These are phyloP conservation scores for Sonneratia alba DNA, from an alignment of 345 rosid genomes.

Conservation along the genomic window DNA sequence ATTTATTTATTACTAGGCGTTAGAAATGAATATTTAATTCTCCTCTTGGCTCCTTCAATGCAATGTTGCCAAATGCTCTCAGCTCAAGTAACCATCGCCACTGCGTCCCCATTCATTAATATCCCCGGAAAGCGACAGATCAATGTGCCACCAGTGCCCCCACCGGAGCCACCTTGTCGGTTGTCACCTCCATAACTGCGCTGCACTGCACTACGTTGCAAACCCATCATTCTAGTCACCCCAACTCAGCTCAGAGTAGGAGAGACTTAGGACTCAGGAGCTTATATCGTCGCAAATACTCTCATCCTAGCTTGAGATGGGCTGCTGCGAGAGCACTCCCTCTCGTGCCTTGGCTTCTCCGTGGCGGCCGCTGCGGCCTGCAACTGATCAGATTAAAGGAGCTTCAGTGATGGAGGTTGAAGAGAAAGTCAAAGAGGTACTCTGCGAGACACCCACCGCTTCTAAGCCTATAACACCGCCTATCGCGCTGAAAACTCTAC, in stretches of 20 bases:
- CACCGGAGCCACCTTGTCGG: conserved; percentile 3
- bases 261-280: neutral
- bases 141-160: neutral
- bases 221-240: neutral
- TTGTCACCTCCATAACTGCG: neutral
- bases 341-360: neutral
- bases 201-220: neutral
- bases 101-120: conserved; percentile 3
- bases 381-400: neutral
- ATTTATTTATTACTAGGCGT: too few relatives aligned
- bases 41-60: neutral
- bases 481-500: neutral
- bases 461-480: neutral
- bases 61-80: neutral
- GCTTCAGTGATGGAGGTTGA: neutral
- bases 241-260: neutral
- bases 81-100: neutral
- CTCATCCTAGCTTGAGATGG: neutral
- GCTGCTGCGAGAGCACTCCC: conserved; percentile 4
- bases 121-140: neutral
- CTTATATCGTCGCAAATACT: neutral
- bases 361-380: neutral
- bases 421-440: conserved; percentile 8
- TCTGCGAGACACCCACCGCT: conserved; percentile 1
- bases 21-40: too few relatives aligned